Conservation (phyloP, 2,329 filamentous ascomycete genomes). For the Botrytis fragariae region DNA sequence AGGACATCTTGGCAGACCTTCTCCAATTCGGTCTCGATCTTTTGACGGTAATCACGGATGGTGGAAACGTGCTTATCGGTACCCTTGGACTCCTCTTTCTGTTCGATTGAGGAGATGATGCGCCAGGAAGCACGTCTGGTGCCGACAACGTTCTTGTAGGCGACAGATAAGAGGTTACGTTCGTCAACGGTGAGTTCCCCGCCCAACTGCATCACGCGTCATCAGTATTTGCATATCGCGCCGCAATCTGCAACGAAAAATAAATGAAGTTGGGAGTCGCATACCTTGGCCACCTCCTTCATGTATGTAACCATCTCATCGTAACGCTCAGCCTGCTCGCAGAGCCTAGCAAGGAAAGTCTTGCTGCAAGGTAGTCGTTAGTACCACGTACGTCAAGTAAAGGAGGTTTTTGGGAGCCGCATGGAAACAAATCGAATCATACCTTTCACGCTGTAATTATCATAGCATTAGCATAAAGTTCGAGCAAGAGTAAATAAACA, state of each 20-base stretch:
- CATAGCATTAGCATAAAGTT: conserved; percentile 30
- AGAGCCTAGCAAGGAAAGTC: conserved; percentile 99
- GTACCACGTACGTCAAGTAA: conserved; percentile 19
- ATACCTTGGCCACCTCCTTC: conserved; percentile 98
- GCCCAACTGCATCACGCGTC: conserved; percentile 48
- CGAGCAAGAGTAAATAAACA: conserved; percentile 17
- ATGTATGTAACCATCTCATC: conserved; percentile 99
- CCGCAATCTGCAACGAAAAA: conserved; percentile 18
- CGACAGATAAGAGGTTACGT: conserved; percentile 96
- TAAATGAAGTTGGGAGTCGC: conserved; percentile 32
- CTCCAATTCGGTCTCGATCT: conserved; percentile 97
- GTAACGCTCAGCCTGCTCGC: conserved; percentile 99
- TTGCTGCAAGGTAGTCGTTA: conserved; percentile 62
- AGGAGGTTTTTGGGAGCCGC: conserved; percentile 19
- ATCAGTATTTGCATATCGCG: conserved; percentile 27
- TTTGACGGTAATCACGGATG: conserved; percentile 96
- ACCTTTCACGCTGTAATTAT: conserved; percentile 39
- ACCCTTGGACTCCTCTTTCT: conserved; percentile 99
- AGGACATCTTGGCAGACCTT: conserved; percentile 98
- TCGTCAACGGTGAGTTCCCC: conserved; percentile 89
- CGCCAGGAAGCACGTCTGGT: conserved; percentile 98
- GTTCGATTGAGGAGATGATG: conserved; percentile 99
- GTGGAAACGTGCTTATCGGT: conserved; percentile 89
- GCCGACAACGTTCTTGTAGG: conserved; percentile 99
- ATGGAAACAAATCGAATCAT: conserved; percentile 21